phyloP scores from a whole-genome alignment of 257 asterid species.

The Orobanche coerulescens region DNA sequence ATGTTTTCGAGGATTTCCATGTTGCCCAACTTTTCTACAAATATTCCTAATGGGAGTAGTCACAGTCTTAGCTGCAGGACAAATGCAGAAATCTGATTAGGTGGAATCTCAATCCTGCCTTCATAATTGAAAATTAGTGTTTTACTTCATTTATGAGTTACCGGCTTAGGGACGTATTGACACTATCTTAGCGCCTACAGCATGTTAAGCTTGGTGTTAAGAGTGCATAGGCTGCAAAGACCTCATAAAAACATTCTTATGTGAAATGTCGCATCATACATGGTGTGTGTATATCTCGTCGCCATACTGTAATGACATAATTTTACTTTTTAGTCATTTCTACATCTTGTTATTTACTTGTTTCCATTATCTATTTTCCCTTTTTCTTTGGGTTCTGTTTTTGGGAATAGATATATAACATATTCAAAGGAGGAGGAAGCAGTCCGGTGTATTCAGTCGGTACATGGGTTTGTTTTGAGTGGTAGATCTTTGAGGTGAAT shows the following conservation, averaged over 20 bases:
- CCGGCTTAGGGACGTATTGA: constrained; percentile 1
- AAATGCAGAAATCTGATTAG: not conserved
- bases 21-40: not conserved
- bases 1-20: constrained; percentile 8
- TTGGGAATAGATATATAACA: constrained; percentile 64
- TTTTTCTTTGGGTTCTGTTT: not conserved
- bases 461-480: constrained; percentile 80
- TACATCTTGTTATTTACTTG: not conserved
- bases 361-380: constrained; percentile 1
- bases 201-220: constrained; percentile 7
- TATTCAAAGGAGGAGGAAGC: constrained; percentile 93
- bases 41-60: not conserved
- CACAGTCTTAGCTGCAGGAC: not conserved
- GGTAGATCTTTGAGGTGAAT: constrained; percentile 71
- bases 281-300: not conserved
- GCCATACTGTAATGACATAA: not conserved
- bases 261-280: not conserved
- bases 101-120: not conserved
- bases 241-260: not conserved
- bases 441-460: constrained; percentile 85
- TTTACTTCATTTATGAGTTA: not conserved
- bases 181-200: constrained; percentile 4
- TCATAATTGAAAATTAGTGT: not conserved
- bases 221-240: not conserved
- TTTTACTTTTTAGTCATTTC: not conserved